Evolutionary conservation across 805 yeast species (phyloP), one percentile per base, ranked within the genome.

Genomic region (Pichia sporocuriosa): DNA sequence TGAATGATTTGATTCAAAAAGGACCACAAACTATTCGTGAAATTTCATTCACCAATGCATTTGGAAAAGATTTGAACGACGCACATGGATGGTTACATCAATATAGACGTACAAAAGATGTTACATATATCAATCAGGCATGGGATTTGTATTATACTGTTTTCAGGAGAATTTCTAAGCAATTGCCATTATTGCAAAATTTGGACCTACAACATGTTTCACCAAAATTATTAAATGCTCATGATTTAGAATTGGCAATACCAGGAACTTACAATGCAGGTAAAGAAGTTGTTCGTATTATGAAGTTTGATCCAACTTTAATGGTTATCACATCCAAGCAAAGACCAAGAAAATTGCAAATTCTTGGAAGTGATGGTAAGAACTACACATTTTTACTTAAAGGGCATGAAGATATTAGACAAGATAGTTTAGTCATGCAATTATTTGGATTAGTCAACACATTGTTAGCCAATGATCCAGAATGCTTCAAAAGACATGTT

Each of bases 321-420:
- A 69, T 86, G 4, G 95, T 93, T 11, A 89, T 93, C 44, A 79
- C 95, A 0, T 89, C 97, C 1, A 93, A 93, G 57, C 99, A 94
- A 63, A 77, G 97, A 54, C 99, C 99, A 6, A 77, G 99, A 57
- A 79, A 84, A 53, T 61, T 87, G 45, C 74, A 80, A 13, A 75
- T 87, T 37, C 70, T 72, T 47, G 98, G 97, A 10, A 83, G 85
- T 53, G 96, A 93, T 61, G 98, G 98, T 45, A 85, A 84, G 55
- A 85, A 82, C 30, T 88, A 94, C 58, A 84, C 76, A 53, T 94
- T 78, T 62, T 65, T 72, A 2, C 69, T 93, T 55, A 93, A 93
- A 63, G 98, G 97, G 1, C 97, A 93, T 57, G 99, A 93, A 65
- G 99, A 93, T 69, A 86, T 93, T 40, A 77, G 99, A 56, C 99